These are phyloP conservation scores for Melampsora larici-populina DNA, from an alignment of 1,284 basidiomycete genomes.

Conservation along the genomic window DNA sequence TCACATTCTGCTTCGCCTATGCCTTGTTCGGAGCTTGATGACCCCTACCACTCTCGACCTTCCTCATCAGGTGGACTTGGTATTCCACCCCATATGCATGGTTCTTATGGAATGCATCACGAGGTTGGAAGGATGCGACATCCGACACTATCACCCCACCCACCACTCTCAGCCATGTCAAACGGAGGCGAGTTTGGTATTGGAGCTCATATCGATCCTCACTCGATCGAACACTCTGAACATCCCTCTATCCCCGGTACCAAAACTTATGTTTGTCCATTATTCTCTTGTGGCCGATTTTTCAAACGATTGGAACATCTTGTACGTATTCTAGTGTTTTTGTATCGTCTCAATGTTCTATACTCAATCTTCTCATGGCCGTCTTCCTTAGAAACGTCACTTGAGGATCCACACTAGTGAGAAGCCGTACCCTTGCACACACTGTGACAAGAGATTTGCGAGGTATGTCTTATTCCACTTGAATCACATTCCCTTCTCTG, in stretches of 20 bases:
- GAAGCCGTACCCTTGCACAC: constrained; percentile 69
- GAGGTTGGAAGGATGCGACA: constrained; percentile 45
- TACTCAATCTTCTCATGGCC: background rate
- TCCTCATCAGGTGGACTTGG: constrained; percentile 30
- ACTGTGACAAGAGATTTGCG: constrained; percentile 69
- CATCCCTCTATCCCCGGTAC: constrained; percentile 49
- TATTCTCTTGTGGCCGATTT: constrained; percentile 71
- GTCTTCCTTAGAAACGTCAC: constrained; percentile 62
- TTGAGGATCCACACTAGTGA: constrained; percentile 85
- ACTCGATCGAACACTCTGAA: constrained; percentile 2
- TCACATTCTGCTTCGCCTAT: constrained; percentile 42
- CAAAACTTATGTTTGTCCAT: constrained; percentile 72
- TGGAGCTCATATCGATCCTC: constrained; percentile 36
- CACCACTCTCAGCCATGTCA: constrained; percentile 13
- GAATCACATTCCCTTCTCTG: background rate
- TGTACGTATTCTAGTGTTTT: constrained; percentile 17
- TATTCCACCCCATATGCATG: background rate
- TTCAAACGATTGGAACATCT: constrained; percentile 88
- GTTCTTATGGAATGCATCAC: constrained; percentile 43
- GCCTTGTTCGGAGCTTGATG: constrained; percentile 34
- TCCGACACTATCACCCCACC: constrained; percentile 29
- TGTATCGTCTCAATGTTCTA: too few relatives aligned
- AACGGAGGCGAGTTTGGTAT: constrained; percentile 35
- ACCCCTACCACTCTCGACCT: constrained; percentile 35
- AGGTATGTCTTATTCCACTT: constrained; percentile 4